Evolutionary conservation across 495 filamentous ascomycete species (phyloP).

Genomic region (Lophiostoma macrostomum): DNA sequence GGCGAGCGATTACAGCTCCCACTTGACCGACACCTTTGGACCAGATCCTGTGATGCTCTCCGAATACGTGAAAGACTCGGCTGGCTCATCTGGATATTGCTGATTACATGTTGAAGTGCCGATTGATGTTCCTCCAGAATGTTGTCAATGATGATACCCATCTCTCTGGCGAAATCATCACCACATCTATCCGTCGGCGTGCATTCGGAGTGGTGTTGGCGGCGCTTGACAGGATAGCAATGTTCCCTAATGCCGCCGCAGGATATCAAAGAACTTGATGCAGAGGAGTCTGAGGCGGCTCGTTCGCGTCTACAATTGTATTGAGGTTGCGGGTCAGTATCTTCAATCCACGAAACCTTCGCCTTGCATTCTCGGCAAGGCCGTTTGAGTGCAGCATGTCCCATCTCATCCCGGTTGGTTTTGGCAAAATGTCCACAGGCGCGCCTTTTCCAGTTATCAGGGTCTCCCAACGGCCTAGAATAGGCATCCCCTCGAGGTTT

Average conservation of each 20-base stretch:
- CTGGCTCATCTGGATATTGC: constrained; percentile 24
- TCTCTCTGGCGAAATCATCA: constrained; percentile 28
- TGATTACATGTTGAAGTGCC: constrained; percentile 31
- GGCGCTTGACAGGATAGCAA: not conserved
- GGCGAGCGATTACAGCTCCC: not conserved
- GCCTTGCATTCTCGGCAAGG: constrained; percentile 11
- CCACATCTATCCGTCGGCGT: constrained; percentile 22
- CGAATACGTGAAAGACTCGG: constrained; percentile 22
- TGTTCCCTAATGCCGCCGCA: not conserved
- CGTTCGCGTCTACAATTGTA: not conserved
- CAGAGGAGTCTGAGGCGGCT: constrained; percentile 16
- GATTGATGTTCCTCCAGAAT: constrained; percentile 34
- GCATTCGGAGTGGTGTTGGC: constrained; percentile 18
- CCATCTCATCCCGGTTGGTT: not conserved
- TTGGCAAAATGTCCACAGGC: constrained; percentile 27
- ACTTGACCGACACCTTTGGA: constrained; percentile 4
- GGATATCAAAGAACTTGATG: constrained; percentile 1
- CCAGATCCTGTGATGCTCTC: constrained; percentile 30
- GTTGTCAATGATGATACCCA: constrained; percentile 31
- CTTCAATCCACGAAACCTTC: not conserved
- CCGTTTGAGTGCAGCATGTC: constrained; percentile 4
- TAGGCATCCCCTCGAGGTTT: constrained; percentile 1
- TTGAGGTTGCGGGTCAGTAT: not conserved
- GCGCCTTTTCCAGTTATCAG: constrained; percentile 20
- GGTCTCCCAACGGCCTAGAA: constrained; percentile 8